These are phyloP conservation scores for Calonectria montana DNA, from an alignment of 2,329 filamentous ascomycete species.

Conservation along the genomic window DNA sequence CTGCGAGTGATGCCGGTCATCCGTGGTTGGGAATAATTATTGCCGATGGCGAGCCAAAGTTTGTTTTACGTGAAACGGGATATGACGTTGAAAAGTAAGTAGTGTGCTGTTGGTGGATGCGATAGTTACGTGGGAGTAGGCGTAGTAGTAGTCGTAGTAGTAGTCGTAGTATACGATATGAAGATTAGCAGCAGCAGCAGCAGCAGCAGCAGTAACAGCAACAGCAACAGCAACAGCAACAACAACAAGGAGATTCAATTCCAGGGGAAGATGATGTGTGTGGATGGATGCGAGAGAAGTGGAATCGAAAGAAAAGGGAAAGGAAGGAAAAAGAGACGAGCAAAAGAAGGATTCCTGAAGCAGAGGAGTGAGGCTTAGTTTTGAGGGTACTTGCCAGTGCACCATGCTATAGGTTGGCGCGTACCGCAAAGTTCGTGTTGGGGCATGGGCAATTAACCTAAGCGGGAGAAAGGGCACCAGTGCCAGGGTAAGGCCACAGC, in stretches of 20 bases:
- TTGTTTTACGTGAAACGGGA: background rate
- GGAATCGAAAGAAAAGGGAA: background rate
- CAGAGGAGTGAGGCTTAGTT: constrained; percentile 13
- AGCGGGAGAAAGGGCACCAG: constrained; percentile 7
- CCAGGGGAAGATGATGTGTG: background rate
- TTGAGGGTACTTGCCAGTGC: constrained; percentile 3
- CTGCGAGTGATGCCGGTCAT: background rate
- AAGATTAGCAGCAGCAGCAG: no score
- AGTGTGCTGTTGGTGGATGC: background rate
- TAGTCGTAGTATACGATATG: no score
- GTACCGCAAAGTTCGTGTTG: constrained; percentile 20
- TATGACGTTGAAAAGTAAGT: background rate
- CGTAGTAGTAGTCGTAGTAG: no score
- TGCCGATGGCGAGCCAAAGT: background rate
- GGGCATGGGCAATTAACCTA: constrained; percentile 21
- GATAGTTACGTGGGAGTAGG: no score
- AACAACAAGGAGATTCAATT: no score
- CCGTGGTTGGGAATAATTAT: background rate
- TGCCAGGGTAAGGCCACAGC: background rate
- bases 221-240: no score
- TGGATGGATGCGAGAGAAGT: background rate
- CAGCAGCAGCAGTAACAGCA: no score
- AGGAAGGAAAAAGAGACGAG: background rate
- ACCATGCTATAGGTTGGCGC: background rate
- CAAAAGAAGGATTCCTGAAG: background rate